These are phyloP conservation scores for Coemansia sp. DNA, from an alignment of 192 early-diverging fungal genomes.

Conservation along the genomic window DNA sequence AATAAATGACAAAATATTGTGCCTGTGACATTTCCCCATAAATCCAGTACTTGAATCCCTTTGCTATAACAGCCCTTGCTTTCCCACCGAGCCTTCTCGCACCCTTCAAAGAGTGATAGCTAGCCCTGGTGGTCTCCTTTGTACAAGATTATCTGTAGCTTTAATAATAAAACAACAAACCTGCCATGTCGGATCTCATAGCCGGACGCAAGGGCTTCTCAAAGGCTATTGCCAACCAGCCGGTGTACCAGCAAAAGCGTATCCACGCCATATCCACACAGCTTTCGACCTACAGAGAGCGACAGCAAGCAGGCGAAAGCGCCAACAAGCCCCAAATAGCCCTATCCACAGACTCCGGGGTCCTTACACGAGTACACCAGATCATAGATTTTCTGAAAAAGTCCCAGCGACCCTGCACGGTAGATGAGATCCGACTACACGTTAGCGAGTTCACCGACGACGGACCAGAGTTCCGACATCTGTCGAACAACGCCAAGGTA, in stretches of 20 bases:
- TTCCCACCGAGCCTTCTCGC: no score
- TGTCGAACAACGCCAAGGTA: slow-evolving; percentile 65
- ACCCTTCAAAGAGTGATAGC: no score
- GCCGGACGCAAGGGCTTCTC: slow-evolving; percentile 41
- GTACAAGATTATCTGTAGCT: neutral
- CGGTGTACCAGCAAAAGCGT: slow-evolving; percentile 30
- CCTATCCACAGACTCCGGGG: slow-evolving; percentile 4
- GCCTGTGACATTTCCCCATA: no score
- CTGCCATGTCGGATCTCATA: slow-evolving; percentile 37
- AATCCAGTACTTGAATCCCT: no score
- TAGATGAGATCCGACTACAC: slow-evolving; percentile 57
- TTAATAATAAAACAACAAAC: neutral
- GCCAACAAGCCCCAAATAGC: neutral
- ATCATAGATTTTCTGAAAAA: slow-evolving; percentile 49
- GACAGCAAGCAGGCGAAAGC: neutral
- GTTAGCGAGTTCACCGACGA: slow-evolving; percentile 59
- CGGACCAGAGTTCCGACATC: slow-evolving; percentile 55
- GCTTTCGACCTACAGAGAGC: slow-evolving; percentile 19
- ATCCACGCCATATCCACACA: slow-evolving; percentile 4
- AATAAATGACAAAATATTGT: no score
- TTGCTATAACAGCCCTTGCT: no score
- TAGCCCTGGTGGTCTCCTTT: no score
- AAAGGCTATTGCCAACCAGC: slow-evolving; percentile 54
- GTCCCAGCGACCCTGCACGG: slow-evolving; percentile 59
- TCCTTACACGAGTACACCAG: slow-evolving; percentile 33